Percentiles rank a stretch among this genome's conserved stretches.
Evolutionary conservation across 1,284 basidiomycete species (phyloP).

Genomic region (Ceratobasidium sp.): DNA sequence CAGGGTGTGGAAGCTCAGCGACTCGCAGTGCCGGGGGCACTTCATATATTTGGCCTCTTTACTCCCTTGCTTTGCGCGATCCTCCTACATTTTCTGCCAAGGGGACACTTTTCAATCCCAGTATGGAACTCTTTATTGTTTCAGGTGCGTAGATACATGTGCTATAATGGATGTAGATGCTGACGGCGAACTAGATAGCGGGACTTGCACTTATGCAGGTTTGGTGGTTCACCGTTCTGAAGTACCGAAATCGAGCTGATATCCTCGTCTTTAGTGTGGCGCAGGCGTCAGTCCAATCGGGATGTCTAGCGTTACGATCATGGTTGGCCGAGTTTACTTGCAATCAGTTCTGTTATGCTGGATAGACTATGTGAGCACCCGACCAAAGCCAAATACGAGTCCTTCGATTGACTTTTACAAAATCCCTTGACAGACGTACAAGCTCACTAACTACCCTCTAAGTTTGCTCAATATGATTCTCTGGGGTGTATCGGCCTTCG

Average conservation of each 20-base stretch:
- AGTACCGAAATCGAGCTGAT: neutral
- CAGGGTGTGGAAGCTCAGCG: slow-evolving; percentile 39
- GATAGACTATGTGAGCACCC: slow-evolving; percentile 25
- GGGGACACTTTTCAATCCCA: slow-evolving; percentile 17
- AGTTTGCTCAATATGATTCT: slow-evolving; percentile 33
- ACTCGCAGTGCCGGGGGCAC: slow-evolving; percentile 30
- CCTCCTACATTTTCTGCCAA: slow-evolving; percentile 25
- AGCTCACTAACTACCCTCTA: slow-evolving; percentile 28
- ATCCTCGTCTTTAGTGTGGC: slow-evolving; percentile 17
- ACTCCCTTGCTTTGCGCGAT: slow-evolving; percentile 32
- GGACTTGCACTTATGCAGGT: slow-evolving; percentile 27
- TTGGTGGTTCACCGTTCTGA: neutral
- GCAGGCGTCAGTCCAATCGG: slow-evolving; percentile 11
- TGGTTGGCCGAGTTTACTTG: slow-evolving; percentile 30
- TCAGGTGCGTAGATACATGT: slow-evolving; percentile 12
- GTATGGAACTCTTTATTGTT: slow-evolving; percentile 32
- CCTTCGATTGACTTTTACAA: neutral
- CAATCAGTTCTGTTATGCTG: slow-evolving; percentile 32
- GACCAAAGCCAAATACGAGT: neutral
- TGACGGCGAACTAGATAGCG: neutral
- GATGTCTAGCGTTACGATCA: slow-evolving; percentile 13
- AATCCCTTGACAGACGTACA: slow-evolving; percentile 10
- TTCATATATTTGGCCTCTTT: slow-evolving; percentile 39
- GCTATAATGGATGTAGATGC: neutral
- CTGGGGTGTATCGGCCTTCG: slow-evolving; percentile 27